phyloP scores from a whole-genome alignment of 2,329 filamentous ascomycete species.

The Apiospora saccharicola region DNA sequence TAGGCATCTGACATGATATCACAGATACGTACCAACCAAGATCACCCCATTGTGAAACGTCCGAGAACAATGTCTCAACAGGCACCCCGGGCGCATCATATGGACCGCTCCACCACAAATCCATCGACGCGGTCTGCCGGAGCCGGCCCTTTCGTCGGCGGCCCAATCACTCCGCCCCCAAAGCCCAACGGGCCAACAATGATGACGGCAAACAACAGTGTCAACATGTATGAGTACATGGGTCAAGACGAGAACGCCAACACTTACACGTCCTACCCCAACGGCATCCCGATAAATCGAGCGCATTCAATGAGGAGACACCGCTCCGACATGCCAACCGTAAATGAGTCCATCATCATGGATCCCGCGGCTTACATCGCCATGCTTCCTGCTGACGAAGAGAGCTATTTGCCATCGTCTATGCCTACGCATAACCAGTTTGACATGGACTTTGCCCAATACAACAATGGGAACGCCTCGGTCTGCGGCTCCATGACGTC shows the following conservation, averaged over 20 bases:
- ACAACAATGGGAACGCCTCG: slow-evolving; percentile 38
- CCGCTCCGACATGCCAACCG: slow-evolving; percentile 40
- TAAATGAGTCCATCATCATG: slow-evolving; percentile 48
- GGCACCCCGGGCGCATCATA: slow-evolving; percentile 44
- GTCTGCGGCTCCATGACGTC: slow-evolving; percentile 47
- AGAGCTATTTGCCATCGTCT: neutral
- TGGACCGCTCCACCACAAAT: slow-evolving; percentile 54
- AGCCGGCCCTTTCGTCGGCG: slow-evolving; percentile 46
- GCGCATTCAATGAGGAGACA: slow-evolving; percentile 35
- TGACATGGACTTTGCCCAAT: slow-evolving; percentile 34
- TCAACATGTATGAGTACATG: slow-evolving; percentile 38
- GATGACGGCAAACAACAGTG: slow-evolving; percentile 29
- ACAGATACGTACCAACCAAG: slow-evolving; percentile 37
- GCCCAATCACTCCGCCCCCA: slow-evolving; percentile 44
- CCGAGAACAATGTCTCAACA: slow-evolving; percentile 45
- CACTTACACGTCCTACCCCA: slow-evolving; percentile 33
- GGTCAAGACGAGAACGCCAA: slow-evolving; percentile 41
- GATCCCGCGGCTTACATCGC: slow-evolving; percentile 50
- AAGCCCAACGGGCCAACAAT: slow-evolving; percentile 33
- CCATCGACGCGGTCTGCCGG: slow-evolving; percentile 48
- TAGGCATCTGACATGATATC: slow-evolving; percentile 33
- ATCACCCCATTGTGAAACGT: slow-evolving; percentile 40
- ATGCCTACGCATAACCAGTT: neutral
- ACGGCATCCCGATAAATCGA: slow-evolving; percentile 37
- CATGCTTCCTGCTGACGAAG: slow-evolving; percentile 26